phyloP scores from a whole-genome alignment of 805 yeast genomes.

The Naumovozyma dairenensis region DNA sequence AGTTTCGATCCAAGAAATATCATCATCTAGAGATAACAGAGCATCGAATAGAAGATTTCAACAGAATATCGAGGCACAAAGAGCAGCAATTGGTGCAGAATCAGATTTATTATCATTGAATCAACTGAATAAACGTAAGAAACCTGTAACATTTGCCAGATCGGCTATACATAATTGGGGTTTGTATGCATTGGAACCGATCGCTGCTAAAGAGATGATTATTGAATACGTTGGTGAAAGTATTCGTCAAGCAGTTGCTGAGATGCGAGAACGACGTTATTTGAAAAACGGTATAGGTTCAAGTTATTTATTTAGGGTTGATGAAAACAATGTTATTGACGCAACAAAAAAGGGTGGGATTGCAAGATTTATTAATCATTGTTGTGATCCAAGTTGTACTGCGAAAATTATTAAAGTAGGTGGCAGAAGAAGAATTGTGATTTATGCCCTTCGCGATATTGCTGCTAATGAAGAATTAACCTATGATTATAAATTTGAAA shows the following conservation, averaged over 20 bases:
- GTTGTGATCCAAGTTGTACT: conserved; percentile 95
- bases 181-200: conserved; percentile 86
- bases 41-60: conserved; percentile 82
- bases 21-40: conserved; percentile 76
- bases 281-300: conserved; percentile 90
- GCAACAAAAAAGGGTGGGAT: conserved; percentile 97
- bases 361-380: conserved; percentile 93
- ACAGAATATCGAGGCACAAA: conserved; percentile 78
- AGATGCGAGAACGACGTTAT: conserved; percentile 78
- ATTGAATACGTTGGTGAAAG: conserved; percentile 97
- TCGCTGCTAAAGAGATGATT: conserved; percentile 94
- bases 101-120: conserved; percentile 75
- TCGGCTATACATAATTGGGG: conserved; percentile 99
- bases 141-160: conserved; percentile 93
- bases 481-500: conserved; percentile 89
- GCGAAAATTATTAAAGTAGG: conserved; percentile 94
- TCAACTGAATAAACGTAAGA: conserved; percentile 79
- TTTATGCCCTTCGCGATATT: conserved; percentile 83
- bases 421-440: conserved; percentile 87
- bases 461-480: conserved; percentile 87
- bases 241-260: conserved; percentile 88
- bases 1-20: conserved; percentile 28
- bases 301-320: conserved; percentile 83
- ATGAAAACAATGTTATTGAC: conserved; percentile 89
- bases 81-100: conserved; percentile 67